Evolutionary conservation across 2,329 filamentous ascomycete species (phyloP), one percentile per base, ranked within the genome.

Genomic region (Pseudogymnoascus sp.): DNA sequence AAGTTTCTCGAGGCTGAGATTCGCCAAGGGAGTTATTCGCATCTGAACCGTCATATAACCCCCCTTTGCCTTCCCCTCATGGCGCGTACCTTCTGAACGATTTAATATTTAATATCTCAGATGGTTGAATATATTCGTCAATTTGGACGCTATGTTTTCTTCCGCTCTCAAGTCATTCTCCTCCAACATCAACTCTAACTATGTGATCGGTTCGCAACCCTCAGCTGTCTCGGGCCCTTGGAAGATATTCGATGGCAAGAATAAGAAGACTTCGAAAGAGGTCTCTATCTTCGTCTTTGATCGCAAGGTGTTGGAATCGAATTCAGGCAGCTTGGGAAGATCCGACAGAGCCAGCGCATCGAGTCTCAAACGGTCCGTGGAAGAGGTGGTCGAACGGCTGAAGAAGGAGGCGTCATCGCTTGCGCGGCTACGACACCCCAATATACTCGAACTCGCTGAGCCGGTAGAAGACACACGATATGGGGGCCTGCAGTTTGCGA

Each of bases 231-330:
- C 93, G 14, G 95, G 95, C 16, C 91, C 93, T 64, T 99, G 95
- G 95, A 96, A 92, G 79, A 95, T 99, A 72, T 93, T 93, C 82
- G 93, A 97, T 78, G 93, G 90, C 64, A 97, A 96, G 80, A 96
- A 96, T 79, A 97, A 97, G 78, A 91, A 89, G 31, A 96, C 92
- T 0, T 91, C 90, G 68, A 96, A 95, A 75, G 76, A 88, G 6
- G 95, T 88, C 63, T 97, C 93, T 14, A 87, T 97, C 68, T 99
- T 97, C 72, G 87, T 97, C 68, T 97, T 97, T 74, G 95, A 99
- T 68, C 88, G 87, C 74, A 96, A 96, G 77, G 85, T 86, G 0
- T 79, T 99, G 62, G 93, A 97, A 64, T 79, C 85, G 8, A 83
- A 88, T 64, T 82, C 84, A 14, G 82, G 80, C 59, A 83, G 85